Percentiles rank a stretch among this genome's conserved stretches.
These are phyloP conservation scores for Rosa hybrid DNA, from an alignment of 331 rosid species.

Conservation along the genomic window DNA sequence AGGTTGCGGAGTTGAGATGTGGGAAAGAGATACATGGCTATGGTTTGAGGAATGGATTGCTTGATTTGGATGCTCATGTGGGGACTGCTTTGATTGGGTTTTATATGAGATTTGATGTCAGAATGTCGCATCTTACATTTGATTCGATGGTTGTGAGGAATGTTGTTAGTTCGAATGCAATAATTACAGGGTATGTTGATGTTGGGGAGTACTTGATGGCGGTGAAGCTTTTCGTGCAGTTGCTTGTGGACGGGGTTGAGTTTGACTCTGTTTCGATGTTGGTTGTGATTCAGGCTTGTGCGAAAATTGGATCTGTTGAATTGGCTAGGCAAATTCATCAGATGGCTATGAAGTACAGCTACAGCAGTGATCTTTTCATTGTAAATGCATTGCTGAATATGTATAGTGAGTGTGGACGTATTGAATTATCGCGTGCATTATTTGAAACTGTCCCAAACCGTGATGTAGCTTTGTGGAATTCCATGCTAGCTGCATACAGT, in stretches of 20 bases:
- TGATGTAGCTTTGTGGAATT: slow-evolving; percentile 56
- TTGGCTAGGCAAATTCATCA: slow-evolving; percentile 50
- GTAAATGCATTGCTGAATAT: slow-evolving; percentile 40
- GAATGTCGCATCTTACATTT: slow-evolving; percentile 27
- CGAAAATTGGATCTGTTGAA: slow-evolving; percentile 27
- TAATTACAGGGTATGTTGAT: slow-evolving; percentile 41
- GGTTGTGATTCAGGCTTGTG: slow-evolving; percentile 44
- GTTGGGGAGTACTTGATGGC: slow-evolving; percentile 38
- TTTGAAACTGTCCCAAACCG: slow-evolving; percentile 29
- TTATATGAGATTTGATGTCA: slow-evolving; percentile 36
- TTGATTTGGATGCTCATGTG: slow-evolving; percentile 45
- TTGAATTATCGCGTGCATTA: slow-evolving; percentile 29
- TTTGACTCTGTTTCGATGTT: slow-evolving; percentile 40
- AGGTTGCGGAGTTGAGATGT: slow-evolving; percentile 28
- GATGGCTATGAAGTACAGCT: slow-evolving; percentile 42
- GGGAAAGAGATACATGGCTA: slow-evolving; percentile 48
- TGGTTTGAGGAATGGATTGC: slow-evolving; percentile 43
- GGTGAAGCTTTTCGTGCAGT: slow-evolving; percentile 26
- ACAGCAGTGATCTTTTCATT: slow-evolving; percentile 25
- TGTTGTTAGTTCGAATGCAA: slow-evolving; percentile 46
- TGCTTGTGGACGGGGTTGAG: slow-evolving; percentile 31
- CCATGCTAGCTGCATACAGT: slow-evolving; percentile 39
- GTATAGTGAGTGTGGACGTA: slow-evolving; percentile 37
- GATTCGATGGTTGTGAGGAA: slow-evolving; percentile 44
- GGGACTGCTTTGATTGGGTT: slow-evolving; percentile 54